Evolutionary conservation across 1,284 basidiomycete genomes (phyloP).

Genomic region (Ustilago hordei): DNA sequence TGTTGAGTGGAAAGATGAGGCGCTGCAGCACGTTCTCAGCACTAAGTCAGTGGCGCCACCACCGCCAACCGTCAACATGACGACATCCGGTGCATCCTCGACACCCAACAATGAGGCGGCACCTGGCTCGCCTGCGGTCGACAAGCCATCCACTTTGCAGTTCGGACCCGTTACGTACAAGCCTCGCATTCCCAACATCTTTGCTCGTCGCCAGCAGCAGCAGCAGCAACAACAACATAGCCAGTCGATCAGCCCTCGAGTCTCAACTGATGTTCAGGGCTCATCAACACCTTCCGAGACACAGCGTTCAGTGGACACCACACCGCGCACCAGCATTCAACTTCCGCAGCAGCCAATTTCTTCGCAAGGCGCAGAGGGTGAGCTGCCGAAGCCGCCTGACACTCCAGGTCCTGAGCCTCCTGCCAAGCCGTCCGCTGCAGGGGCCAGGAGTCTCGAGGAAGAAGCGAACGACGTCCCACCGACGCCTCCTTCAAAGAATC

Average conservation of each 20-base stretch:
- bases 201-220: conserved; percentile 48
- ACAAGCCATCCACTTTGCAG: conserved; percentile 32
- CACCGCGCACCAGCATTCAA: conserved; percentile 40
- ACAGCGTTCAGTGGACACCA: conserved; percentile 24
- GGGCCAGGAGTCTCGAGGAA: conserved; percentile 34
- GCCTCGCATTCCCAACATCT: conserved; percentile 46
- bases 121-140: conserved; percentile 35
- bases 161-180: conserved; percentile 48
- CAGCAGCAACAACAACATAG: conserved; percentile 32
- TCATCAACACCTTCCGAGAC: conserved; percentile 13
- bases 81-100: conserved; percentile 23
- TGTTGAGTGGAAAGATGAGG: conserved; percentile 58
- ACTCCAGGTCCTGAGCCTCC: conserved; percentile 4
- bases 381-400: not conserved
- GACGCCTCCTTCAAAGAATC: conserved; percentile 30
- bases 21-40: conserved; percentile 39
- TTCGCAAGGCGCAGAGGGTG: not conserved
- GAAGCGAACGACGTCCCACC: conserved; percentile 34
- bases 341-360: conserved; percentile 12
- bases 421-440: conserved; percentile 6
- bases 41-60: conserved; percentile 30
- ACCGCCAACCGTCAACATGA: conserved; percentile 20
- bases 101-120: conserved; percentile 29
- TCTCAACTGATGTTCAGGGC: conserved; percentile 27
- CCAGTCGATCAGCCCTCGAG: conserved; percentile 33